Evolutionary conservation across 2,329 filamentous ascomycete genomes (phyloP), one percentile per base, ranked within the genome.

Genomic region (Phaeosphaeriaceae sp.): DNA sequence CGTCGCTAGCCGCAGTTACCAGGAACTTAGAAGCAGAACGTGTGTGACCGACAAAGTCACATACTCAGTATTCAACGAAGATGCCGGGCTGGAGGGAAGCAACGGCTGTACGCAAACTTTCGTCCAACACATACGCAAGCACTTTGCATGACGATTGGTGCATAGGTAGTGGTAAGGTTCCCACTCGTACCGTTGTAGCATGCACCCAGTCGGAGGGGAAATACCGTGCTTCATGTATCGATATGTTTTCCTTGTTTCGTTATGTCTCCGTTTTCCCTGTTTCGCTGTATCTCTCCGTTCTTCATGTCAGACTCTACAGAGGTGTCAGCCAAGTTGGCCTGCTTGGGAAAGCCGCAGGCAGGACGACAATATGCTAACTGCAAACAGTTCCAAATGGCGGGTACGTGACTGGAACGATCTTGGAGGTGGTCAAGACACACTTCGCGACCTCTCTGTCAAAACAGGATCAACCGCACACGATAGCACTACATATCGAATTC

Each of bases 311-410:
- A n/a, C n/a, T n/a, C n/a, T n/a, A n/a, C n/a, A n/a, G n/a, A n/a
- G n/a, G n/a, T n/a, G n/a, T n/a, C n/a, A n/a, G n/a, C n/a, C n/a
- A n/a, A n/a, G n/a, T n/a, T n/a, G n/a, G n/a, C n/a, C n/a, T n/a
- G n/a, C n/a, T n/a, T n/a, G n/a, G n/a, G n/a, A n/a, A 27, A 4
- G 25, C 9, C 25, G 4, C 25, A 13, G 31, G 31, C 31, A 7
- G 13, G 13, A 36, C 31, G 3, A 7, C 6, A 36, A 36, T 13
- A 40, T 48, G 21, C 53, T 55, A 19, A 46, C 24, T 7, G 3
- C 2, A 53, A 47, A 36, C 68, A 89, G 89, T 91, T 13, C 89
- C 89, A 6, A 88, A 92, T 73, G 89, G 89, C 52, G 89, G 89
- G 57, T 90, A 89, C 67, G 85, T 90, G 17, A 88, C 88, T 10